Base-by-base conservation (phyloP, 768 basidiomycete species). In the Boletus eberwhitei region DNA sequence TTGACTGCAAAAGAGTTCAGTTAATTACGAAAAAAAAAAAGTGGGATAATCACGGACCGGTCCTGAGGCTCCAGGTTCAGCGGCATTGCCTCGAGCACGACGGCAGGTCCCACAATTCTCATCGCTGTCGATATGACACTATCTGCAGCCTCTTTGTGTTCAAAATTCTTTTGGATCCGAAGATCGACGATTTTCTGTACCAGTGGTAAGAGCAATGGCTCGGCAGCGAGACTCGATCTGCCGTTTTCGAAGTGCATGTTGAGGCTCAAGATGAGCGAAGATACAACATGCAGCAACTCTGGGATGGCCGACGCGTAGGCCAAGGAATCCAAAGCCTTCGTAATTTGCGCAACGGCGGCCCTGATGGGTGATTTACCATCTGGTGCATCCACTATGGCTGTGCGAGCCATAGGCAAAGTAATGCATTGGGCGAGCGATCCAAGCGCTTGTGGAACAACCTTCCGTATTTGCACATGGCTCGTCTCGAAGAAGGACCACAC, bases 61-160 rank as follows among this genome's bases (percentile, higher is more conserved):
- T 89, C 85, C 48, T 78, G 77, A 5, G 91, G 86, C 57, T 94
- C 88, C 36, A 99, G 75, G 61, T 96, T 95, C 47, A 98, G 74
- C 11, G 97, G 97, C 39, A 98, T 75, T 21, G 77, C 74, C 21
- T 76, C 71, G 34, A 99, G 75, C 4, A 98, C 66, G 2, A 85
- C 84, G 54, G 88, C 83, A 7, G 96, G 94, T 5, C 97, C 97
- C 43, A 97, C 73, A 5, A 91, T 79, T 54, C 84, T 82, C 81
- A 97, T 89, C 1, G 93, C 91, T 24, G 83, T 81, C 2, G 87
- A 84, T 35, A 98, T 74, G 0, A 87, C 84, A 11, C 74, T 74
- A 66, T 99, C 96, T 14, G 86, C 93, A 19, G 82, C 84, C 65
- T 95, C 94, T 69, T 92, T 94, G 72, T 89, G 81, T 69, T 97